These are phyloP conservation scores for Xylaria sp. DNA, from an alignment of 2,329 filamentous ascomycete genomes.

Conservation along the genomic window DNA sequence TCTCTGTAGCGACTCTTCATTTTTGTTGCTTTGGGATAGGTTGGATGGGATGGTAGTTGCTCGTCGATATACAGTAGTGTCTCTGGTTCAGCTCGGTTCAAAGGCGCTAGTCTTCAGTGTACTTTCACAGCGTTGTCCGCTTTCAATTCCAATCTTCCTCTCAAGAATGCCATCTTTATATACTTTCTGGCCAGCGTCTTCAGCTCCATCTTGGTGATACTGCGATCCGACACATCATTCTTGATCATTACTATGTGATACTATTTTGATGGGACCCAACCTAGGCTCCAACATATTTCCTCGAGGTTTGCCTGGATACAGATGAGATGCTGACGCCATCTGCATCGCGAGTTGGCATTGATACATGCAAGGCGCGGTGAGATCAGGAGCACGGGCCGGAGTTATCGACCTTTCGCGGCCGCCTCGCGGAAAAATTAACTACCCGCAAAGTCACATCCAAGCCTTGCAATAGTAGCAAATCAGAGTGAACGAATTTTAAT, in stretches of 20 bases:
- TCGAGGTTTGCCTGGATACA: not conserved
- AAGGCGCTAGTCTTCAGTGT: not conserved
- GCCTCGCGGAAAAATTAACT: conserved; percentile 17
- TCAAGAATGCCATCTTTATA: conserved; percentile 15
- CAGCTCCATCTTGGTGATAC: not conserved
- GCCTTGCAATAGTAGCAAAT: not conserved
- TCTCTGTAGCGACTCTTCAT: conserved; percentile 30
- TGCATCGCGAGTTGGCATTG: not conserved
- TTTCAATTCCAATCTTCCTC: not conserved
- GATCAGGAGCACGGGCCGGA: conserved; percentile 12
- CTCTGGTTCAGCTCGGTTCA: not conserved
- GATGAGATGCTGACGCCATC: conserved; percentile 10
- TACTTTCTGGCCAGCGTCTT: not conserved
- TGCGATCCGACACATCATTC: not conserved
- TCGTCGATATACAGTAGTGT: not conserved
- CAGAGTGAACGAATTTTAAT: not conserved
- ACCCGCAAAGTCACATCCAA: conserved; percentile 3
- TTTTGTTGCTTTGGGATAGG: not conserved
- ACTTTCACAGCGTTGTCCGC: not conserved
- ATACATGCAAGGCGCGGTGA: not conserved
- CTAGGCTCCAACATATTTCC: not conserved
- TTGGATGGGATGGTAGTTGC: not conserved
- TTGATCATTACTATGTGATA: not conserved
- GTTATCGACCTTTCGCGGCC: conserved; percentile 18
- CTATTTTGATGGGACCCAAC: conserved; percentile 5